Base-by-base conservation (phyloP, 306 rosid genomes). In the Phaseolus lunatus region DNA sequence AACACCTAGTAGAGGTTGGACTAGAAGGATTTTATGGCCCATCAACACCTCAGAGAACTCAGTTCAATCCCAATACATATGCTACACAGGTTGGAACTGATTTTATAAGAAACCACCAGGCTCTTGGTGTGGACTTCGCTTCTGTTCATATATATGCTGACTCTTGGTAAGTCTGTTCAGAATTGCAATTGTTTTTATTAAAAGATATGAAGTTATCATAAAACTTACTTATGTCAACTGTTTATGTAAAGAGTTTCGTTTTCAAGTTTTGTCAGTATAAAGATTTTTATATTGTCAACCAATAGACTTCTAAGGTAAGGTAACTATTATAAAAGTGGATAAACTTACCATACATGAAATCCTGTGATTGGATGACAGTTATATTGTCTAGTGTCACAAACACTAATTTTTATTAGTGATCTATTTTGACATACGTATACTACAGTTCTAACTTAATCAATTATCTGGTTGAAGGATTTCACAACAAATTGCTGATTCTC, bases 21-120 rank as follows among this genome's bases (percentile, higher is more conserved):
- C 20, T 89, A 53, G 97, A 95, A 86, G 99, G 99, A 66, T 95
- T 92, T 81, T 95, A 95, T 79, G 97, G 99, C 27, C 93, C 92
- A 61, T 95, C 97, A 22, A 87, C 97, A 53, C 99, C 93, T 50
- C 82, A 78, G 27, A 88, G 84, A 83, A 85, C 89, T 86, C 90
- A 90, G 43, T 82, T 90, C 82, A 95, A 95, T 79, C 99, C 97
- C 59, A 95, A 95, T 69, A 80, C 99, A 72, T 95, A 95, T 66
- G 97, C 97, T 72, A 90, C 88, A 47, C 92, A 89, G 71, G 96
- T 92, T 63, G 99, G 99, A 83, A 92, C 97, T 64, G 99, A 95
- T 80, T 92, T 90, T 68, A 80, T 95, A 35, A 84, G 99, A 82
- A 92, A 92, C 84, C 96, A 92, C 83, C 93, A 80, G 67, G 99